These are phyloP conservation scores for Colletotrichum sp. DNA, from an alignment of 2,329 filamentous ascomycete genomes.

Conservation along the genomic window DNA sequence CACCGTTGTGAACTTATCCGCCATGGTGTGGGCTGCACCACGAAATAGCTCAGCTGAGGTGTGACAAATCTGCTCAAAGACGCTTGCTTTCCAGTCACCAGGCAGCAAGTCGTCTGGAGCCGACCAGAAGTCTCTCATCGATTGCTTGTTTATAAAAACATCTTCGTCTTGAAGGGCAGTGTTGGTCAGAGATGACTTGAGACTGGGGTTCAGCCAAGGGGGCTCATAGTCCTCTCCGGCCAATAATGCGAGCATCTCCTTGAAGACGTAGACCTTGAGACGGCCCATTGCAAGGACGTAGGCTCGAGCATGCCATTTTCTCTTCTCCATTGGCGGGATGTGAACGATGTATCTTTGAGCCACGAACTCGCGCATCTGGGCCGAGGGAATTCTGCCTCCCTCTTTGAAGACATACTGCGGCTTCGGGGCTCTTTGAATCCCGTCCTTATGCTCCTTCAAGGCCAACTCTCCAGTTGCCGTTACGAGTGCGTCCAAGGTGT, in stretches of 20 bases:
- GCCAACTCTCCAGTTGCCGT: slow-evolving; percentile 29
- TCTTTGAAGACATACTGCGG: slow-evolving; percentile 32
- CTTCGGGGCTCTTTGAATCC: not conserved
- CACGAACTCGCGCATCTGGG: slow-evolving; percentile 41
- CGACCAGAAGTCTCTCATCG: slow-evolving; percentile 40
- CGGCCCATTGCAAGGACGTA: slow-evolving; percentile 41
- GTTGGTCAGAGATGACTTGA: slow-evolving; percentile 40
- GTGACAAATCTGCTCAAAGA: slow-evolving; percentile 39
- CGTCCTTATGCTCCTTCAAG: not conserved
- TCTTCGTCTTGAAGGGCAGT: slow-evolving; percentile 40
- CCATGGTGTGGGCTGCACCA: slow-evolving; percentile 40
- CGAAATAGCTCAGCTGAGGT: slow-evolving; percentile 37
- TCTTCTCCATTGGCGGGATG: slow-evolving; percentile 32
- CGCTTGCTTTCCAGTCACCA: slow-evolving; percentile 33
- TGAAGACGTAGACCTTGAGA: slow-evolving; percentile 40
- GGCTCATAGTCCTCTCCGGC: slow-evolving; percentile 38
- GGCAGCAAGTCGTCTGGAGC: slow-evolving; percentile 32
- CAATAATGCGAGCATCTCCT: slow-evolving; percentile 39
- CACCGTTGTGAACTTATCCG: slow-evolving; percentile 40
- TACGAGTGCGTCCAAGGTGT: slow-evolving; percentile 33
- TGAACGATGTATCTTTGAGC: slow-evolving; percentile 41
- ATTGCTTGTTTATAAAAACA: slow-evolving; percentile 32
- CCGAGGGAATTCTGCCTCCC: slow-evolving; percentile 37
- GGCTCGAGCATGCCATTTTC: slow-evolving; percentile 42
- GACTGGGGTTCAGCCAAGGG: slow-evolving; percentile 38